phyloP scores from a whole-genome alignment of 2,329 filamentous ascomycete species.

The Hymenotorrendiella dingleyae region DNA sequence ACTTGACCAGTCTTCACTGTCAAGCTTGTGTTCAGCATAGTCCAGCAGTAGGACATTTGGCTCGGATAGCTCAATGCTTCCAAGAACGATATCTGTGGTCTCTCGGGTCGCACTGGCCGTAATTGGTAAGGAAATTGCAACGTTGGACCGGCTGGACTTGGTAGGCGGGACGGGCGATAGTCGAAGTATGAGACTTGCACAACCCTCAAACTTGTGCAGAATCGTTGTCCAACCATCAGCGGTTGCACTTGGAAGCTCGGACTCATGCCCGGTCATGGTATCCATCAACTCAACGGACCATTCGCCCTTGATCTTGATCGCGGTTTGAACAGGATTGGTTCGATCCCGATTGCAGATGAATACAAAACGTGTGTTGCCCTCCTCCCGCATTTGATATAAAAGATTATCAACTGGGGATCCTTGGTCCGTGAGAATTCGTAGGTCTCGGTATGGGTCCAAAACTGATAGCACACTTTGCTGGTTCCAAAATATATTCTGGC shows the following conservation, averaged over 20 bases:
- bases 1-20: slow-evolving; percentile 18
- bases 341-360: slow-evolving; percentile 32
- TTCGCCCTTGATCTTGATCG: slow-evolving; percentile 21
- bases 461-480: slow-evolving; percentile 17
- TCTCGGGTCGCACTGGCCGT: neutral
- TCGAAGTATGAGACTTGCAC: slow-evolving; percentile 26
- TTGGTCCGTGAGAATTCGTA: slow-evolving; percentile 16
- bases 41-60: slow-evolving; percentile 31
- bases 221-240: slow-evolving; percentile 23
- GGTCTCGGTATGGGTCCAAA: slow-evolving; percentile 22
- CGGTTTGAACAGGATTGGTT: slow-evolving; percentile 15
- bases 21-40: slow-evolving; percentile 25
- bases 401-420: slow-evolving; percentile 14
- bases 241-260: slow-evolving; percentile 1
- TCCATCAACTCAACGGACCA: slow-evolving; percentile 28
- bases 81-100: slow-evolving; percentile 3
- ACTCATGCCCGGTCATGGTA: slow-evolving; percentile 24
- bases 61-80: slow-evolving; percentile 23
- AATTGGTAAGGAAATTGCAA: neutral
- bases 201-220: slow-evolving; percentile 27
- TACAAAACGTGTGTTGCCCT: slow-evolving; percentile 25
- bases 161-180: slow-evolving; percentile 12
- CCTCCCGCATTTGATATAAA: slow-evolving; percentile 30
- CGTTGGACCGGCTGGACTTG: neutral
- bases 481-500: slow-evolving; percentile 18